Conservation (phyloP, 768 basidiomycete species). For the Kwoniella mangroviensis region DNA sequence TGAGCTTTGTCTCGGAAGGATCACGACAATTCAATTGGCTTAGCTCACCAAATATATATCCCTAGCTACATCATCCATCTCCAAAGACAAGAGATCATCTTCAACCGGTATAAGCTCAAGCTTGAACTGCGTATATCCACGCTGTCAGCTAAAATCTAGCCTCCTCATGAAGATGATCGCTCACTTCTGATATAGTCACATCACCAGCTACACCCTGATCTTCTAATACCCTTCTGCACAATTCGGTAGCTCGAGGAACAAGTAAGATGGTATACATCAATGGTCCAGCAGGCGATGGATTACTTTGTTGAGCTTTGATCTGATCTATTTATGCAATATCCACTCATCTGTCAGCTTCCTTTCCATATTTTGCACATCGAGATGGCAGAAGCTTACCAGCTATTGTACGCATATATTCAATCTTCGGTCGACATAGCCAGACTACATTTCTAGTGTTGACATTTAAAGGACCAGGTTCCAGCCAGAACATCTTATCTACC, state of each 20-base stretch:
- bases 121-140: conserved; percentile 65
- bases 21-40: background rate
- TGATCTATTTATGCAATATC: conserved; percentile 67
- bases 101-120: conserved; percentile 93
- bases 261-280: conserved; percentile 85
- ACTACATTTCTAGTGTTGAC: conserved; percentile 86
- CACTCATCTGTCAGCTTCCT: conserved; percentile 20
- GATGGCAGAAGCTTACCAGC: conserved; percentile 68
- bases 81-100: conserved; percentile 88
- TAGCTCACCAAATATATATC: conserved; percentile 85
- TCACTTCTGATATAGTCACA: conserved; percentile 69
- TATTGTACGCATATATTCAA: conserved; percentile 83
- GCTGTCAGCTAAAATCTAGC: background rate
- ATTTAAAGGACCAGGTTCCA: conserved; percentile 82
- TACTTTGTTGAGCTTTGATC: conserved; percentile 75
- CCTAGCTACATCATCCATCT: conserved; percentile 80
- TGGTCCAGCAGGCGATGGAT: conserved; percentile 61
- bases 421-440: conserved; percentile 86
- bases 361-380: background rate
- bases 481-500: conserved; percentile 99
- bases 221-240: conserved; percentile 83
- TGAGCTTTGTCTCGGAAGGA: background rate
- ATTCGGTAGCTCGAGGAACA: conserved; percentile 82
- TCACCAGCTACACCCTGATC: conserved; percentile 99
- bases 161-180: background rate